Percentiles rank a stretch among this genome's conserved stretches.
phyloP scores from a whole-genome alignment of 148 eudicot species.

The Amaranthus hypochondriacus region DNA sequence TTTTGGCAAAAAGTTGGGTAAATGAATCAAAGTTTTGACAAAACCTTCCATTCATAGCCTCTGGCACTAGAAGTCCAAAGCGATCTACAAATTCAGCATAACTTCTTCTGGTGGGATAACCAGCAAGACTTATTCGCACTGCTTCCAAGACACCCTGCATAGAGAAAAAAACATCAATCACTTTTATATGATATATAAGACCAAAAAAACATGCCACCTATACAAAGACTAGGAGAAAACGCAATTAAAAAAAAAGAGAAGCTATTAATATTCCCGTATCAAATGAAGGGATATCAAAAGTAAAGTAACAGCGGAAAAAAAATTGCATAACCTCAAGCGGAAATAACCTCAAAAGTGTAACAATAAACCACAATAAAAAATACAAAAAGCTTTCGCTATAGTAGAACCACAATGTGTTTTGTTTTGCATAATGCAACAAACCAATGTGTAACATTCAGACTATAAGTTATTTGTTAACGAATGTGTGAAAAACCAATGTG shows the following conservation, averaged over 20 bases:
- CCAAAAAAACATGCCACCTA: background rate
- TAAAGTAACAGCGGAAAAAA: background rate
- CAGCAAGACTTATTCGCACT: constrained; percentile 92
- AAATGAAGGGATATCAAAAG: background rate
- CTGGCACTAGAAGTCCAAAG: constrained; percentile 79
- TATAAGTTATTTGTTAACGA: too few species aligned
- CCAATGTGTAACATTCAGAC: too few species aligned
- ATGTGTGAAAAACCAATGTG: too few species aligned
- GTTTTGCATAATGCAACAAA: too few species aligned
- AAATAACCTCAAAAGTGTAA: too few species aligned
- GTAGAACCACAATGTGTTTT: too few species aligned
- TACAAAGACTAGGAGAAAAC: background rate
- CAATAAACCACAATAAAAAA: too few species aligned
- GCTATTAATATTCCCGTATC: background rate
- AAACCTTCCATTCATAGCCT: constrained; percentile 67
- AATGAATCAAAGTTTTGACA: constrained; percentile 12
- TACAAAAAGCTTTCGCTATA: too few species aligned
- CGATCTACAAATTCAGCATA: constrained; percentile 91
- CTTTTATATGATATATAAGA: background rate
- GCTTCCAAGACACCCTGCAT: constrained; percentile 96
- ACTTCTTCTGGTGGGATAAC: constrained; percentile 91
- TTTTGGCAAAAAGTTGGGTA: background rate
- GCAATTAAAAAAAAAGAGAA: background rate
- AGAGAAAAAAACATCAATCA: constrained; percentile 2
- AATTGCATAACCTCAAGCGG: too few species aligned